These are phyloP conservation scores for Ogataea dorogensis DNA, from an alignment of 805 yeast genomes.

Conservation along the genomic window DNA sequence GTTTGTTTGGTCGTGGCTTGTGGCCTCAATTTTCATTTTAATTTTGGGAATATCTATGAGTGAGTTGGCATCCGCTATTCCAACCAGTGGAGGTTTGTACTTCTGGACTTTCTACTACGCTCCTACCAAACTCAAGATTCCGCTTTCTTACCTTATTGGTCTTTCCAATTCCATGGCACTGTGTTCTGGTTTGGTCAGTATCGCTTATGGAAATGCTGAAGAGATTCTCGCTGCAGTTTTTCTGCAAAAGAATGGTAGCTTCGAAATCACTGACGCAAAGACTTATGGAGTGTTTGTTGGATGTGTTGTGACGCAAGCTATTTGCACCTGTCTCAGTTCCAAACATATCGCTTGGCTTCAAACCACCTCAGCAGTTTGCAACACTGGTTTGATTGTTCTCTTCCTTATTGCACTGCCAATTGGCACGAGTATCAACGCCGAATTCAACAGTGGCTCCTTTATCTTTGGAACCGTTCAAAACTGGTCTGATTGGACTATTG, in stretches of 20 bases:
- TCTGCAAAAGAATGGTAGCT: constrained; percentile 49
- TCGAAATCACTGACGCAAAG: constrained; percentile 50
- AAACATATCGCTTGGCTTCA: constrained; percentile 57
- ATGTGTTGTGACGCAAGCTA: constrained; percentile 50
- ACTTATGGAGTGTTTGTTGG: constrained; percentile 68
- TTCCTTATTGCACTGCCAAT: constrained; percentile 65
- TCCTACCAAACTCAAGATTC: constrained; percentile 50
- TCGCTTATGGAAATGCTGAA: constrained; percentile 65
- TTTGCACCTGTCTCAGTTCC: constrained; percentile 56
- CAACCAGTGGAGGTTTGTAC: constrained; percentile 75
- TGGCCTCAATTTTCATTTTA: constrained; percentile 54
- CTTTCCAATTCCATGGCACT: constrained; percentile 66
- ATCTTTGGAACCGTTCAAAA: constrained; percentile 56
- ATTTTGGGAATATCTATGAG: constrained; percentile 62
- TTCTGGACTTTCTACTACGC: constrained; percentile 69
- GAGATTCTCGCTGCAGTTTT: constrained; percentile 60
- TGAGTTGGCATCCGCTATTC: constrained; percentile 65
- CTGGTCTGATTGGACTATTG: constrained; percentile 54
- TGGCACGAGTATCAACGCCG: constrained; percentile 46
- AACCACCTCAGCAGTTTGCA: constrained; percentile 53
- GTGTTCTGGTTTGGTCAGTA: constrained; percentile 63
- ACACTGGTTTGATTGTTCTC: constrained; percentile 50
- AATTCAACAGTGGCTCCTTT: constrained; percentile 48
- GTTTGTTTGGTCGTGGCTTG: constrained; percentile 72
- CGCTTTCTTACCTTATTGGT: constrained; percentile 62